These are phyloP conservation scores for Entomortierella chlamydospora DNA, from an alignment of 192 early-diverging fungal genomes.

Conservation along the genomic window DNA sequence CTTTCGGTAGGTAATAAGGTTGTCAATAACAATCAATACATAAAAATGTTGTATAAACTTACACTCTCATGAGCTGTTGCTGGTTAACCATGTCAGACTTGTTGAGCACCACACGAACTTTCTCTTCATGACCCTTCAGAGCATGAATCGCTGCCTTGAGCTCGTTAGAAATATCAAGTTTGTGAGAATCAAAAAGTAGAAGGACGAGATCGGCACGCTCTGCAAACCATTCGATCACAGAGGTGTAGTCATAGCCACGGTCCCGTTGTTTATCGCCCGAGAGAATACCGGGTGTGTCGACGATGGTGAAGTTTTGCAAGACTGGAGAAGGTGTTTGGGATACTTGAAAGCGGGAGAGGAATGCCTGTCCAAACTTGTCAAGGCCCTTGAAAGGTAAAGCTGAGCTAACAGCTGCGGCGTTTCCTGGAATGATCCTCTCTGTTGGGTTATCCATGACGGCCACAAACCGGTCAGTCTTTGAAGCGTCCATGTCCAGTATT, in stretches of 20 bases:
- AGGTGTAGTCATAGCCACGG: constrained; percentile 82
- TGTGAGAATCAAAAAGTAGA: constrained; percentile 86
- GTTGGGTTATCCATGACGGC: constrained; percentile 81
- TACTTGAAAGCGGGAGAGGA: constrained; percentile 85
- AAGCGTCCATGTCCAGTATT: not conserved
- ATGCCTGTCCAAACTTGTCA: constrained; percentile 81
- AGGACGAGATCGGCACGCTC: constrained; percentile 85
- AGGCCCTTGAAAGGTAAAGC: constrained; percentile 83
- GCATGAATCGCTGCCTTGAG: constrained; percentile 80
- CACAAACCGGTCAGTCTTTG: constrained; percentile 81
- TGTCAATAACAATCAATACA: too few species aligned
- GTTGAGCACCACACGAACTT: constrained; percentile 84
- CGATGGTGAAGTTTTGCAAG: constrained; percentile 81
- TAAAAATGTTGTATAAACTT: too few species aligned
- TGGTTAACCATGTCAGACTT: constrained; percentile 87
- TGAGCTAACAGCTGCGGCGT: constrained; percentile 81
- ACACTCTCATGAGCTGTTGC: constrained; percentile 88
- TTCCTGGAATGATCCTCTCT: constrained; percentile 84
- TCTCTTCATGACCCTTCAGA: constrained; percentile 83
- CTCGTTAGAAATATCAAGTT: constrained; percentile 88
- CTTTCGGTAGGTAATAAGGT: too few species aligned
- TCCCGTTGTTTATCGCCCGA: constrained; percentile 85
- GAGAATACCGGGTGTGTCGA: constrained; percentile 88
- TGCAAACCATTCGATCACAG: constrained; percentile 87
- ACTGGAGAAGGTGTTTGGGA: constrained; percentile 80